These are phyloP conservation scores for Chlorella sp. DNA, from an alignment of 139 green algal species.

Conservation along the genomic window DNA sequence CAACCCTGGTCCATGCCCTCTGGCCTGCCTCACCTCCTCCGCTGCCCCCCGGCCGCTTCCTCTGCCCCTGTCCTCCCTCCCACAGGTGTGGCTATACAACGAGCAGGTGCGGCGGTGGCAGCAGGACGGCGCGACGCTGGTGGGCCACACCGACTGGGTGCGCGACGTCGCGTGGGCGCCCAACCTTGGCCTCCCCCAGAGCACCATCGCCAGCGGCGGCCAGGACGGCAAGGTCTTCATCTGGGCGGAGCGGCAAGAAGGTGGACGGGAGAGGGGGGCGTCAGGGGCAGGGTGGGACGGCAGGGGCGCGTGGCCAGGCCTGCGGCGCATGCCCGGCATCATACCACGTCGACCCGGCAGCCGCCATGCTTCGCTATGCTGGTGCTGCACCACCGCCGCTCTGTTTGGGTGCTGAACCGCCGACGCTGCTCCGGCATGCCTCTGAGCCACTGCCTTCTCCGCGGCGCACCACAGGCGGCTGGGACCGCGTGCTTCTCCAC, in stretches of 20 bases:
- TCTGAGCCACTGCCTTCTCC: no score
- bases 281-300: no score
- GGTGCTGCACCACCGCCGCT: no score
- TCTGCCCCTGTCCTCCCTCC: neutral
- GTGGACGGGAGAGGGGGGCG: no score
- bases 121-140: constrained; percentile 70
- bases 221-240: constrained; percentile 92
- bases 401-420: no score
- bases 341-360: no score
- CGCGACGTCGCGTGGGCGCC: constrained; percentile 96
- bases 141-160: constrained; percentile 92
- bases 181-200: constrained; percentile 82
- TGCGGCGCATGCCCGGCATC: no score
- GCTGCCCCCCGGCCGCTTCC: neutral
- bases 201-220: constrained; percentile 86
- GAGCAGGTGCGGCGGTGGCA: constrained; percentile 65
- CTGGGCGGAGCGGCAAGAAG: constrained; percentile 75
- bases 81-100: constrained; percentile 67
- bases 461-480: no score
- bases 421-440: no score
- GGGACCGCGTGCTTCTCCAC: constrained; percentile 73
- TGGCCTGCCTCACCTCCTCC: neutral
- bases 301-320: no score
- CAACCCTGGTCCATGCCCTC: no score
- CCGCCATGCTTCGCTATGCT: no score